Evolutionary conservation across 306 rosid genomes (phyloP).

Genomic region (Acacia acuminata): DNA sequence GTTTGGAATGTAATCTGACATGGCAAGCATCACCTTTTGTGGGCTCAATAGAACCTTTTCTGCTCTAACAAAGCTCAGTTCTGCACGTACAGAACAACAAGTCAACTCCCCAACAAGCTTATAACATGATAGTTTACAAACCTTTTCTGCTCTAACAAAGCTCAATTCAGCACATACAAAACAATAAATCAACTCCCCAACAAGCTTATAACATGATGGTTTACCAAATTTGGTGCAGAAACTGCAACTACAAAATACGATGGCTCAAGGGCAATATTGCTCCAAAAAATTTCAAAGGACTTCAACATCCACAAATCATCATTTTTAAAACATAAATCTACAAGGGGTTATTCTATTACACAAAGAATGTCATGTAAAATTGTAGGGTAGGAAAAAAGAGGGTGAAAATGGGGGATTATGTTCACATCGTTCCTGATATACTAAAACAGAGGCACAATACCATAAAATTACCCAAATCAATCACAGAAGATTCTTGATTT

Average conservation of each 20-base stretch:
- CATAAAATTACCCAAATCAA: too few relatives aligned
- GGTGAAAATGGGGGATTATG: neutral
- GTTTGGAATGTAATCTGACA: conserved; percentile 66
- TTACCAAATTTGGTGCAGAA: neutral
- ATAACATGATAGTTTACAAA: conserved; percentile 1
- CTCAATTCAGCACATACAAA: conserved; percentile 53
- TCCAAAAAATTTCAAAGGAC: neutral
- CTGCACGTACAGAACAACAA: conserved; percentile 42
- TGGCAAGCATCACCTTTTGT: conserved; percentile 60
- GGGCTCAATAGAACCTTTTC: conserved; percentile 62
- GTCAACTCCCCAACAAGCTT: neutral
- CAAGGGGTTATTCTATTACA: too few relatives aligned
- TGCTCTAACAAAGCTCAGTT: conserved; percentile 47
- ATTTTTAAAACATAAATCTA: neutral
- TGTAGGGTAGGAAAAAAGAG: neutral
- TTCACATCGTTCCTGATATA: too few relatives aligned
- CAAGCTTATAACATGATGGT: neutral
- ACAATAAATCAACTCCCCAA: neutral
- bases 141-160: conserved; percentile 46
- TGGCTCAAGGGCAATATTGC: neutral
- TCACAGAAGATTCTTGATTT: too few relatives aligned
- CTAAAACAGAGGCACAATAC: too few relatives aligned
- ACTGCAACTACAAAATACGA: neutral
- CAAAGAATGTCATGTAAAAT: neutral
- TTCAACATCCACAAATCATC: neutral